Evolutionary conservation across 805 yeast genomes (phyloP).

Genomic region (Lipomyces chichibuensis): DNA sequence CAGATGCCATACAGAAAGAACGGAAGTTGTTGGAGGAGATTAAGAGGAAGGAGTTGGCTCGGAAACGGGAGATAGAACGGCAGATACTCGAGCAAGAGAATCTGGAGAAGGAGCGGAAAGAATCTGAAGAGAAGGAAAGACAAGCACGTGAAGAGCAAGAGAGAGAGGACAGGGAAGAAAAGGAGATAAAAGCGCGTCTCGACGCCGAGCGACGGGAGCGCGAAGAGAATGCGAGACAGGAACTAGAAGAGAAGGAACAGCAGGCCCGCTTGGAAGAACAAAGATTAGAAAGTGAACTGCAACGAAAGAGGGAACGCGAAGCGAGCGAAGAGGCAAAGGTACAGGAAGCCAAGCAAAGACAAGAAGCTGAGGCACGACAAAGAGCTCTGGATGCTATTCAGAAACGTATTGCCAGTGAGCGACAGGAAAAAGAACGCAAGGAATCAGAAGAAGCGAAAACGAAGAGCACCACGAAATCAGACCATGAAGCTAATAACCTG

Average conservation of each 20-base stretch:
- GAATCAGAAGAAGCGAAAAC: background rate
- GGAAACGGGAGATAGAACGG: background rate
- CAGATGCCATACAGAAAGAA: constrained; percentile 13
- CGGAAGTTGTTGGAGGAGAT: constrained; percentile 13
- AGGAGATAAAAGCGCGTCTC: constrained; percentile 31
- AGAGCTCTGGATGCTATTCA: constrained; percentile 3
- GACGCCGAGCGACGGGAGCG: constrained; percentile 23
- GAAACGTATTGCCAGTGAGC: background rate
- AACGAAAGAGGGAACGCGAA: constrained; percentile 6
- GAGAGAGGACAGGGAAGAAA: constrained; percentile 37
- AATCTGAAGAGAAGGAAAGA: constrained; percentile 1
- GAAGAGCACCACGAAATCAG: background rate
- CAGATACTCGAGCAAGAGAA: constrained; percentile 8
- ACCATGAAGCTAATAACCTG: constrained; percentile 7
- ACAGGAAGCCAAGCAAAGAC: constrained; percentile 31
- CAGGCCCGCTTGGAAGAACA: constrained; percentile 37
- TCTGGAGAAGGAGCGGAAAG: constrained; percentile 10
- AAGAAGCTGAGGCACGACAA: constrained; percentile 3
- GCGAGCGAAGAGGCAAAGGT: constrained; percentile 30
- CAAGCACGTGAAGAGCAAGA: constrained; percentile 33
- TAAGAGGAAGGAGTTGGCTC: constrained; percentile 1
- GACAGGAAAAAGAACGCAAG: background rate
- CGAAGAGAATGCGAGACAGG: constrained; percentile 38
- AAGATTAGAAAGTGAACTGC: constrained; percentile 34
- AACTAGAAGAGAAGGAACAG: constrained; percentile 38